Conservation (phyloP, 768 basidiomycete species). For the Mycena maculata region DNA sequence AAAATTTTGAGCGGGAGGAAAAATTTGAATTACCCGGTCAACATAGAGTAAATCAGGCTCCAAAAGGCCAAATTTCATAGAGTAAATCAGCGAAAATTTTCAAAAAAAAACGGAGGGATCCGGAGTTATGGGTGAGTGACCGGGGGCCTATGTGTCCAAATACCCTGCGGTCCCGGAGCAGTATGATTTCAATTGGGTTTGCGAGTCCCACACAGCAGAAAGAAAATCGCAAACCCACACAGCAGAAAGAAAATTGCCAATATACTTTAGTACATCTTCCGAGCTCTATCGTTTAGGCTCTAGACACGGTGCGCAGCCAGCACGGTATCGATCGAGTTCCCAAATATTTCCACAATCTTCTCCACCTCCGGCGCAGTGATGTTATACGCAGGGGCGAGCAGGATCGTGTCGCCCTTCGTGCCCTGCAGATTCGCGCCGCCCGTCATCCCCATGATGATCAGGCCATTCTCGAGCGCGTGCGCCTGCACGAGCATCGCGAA, state of each 20-base stretch:
- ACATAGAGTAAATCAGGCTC: too few relatives aligned
- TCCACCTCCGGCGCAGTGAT: slow-evolving; percentile 76
- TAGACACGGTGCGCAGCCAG: slow-evolving; percentile 52
- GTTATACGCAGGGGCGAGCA: slow-evolving; percentile 87
- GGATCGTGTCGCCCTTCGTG: slow-evolving; percentile 73
- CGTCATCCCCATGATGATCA: slow-evolving; percentile 80
- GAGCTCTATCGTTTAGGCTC: slow-evolving; percentile 10
- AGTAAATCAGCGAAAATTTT: too few relatives aligned
- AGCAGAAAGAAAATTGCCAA: background rate
- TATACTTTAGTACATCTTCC: slow-evolving; percentile 9
- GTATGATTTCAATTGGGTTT: too few relatives aligned
- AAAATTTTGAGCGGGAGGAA: too few relatives aligned
- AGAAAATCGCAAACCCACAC: too few relatives aligned
- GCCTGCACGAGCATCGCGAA: slow-evolving; percentile 82
- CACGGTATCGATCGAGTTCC: slow-evolving; percentile 75
- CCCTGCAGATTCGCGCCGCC: slow-evolving; percentile 79
- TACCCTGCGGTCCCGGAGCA: too few relatives aligned
- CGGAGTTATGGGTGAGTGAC: too few relatives aligned
- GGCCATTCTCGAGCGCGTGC: slow-evolving; percentile 70
- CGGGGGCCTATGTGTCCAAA: too few relatives aligned
- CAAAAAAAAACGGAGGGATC: too few relatives aligned
- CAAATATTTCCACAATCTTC: slow-evolving; percentile 72
- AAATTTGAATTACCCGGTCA: too few relatives aligned
- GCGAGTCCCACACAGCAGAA: too few relatives aligned
- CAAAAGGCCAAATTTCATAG: too few relatives aligned